These are phyloP conservation scores for Trypanosoma boissoni DNA, from an alignment of 208 protist species.

Conservation along the genomic window DNA sequence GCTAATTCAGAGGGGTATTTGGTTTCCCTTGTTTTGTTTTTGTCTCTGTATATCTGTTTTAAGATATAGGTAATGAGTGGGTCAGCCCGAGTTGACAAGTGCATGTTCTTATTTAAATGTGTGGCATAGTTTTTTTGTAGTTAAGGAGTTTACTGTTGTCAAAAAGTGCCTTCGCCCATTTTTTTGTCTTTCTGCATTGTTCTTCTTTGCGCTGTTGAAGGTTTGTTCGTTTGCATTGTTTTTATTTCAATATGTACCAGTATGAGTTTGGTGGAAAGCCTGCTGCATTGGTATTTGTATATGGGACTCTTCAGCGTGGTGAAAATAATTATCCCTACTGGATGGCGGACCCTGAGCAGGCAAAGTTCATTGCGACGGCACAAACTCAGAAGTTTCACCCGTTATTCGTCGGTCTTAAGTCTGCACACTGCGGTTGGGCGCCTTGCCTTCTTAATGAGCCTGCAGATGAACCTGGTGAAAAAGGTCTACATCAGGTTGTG, in stretches of 20 bases:
- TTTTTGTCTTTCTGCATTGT: constrained; percentile 9
- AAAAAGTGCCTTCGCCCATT: constrained; percentile 13
- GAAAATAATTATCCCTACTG: constrained; percentile 74
- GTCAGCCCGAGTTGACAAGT: no score
- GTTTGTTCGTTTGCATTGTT: constrained; percentile 9
- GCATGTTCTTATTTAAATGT: no score
- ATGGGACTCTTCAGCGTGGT: constrained; percentile 63
- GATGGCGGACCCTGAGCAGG: constrained; percentile 45
- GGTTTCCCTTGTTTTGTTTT: no score
- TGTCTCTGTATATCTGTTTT: no score
- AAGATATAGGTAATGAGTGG: no score
- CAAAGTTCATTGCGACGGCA: constrained; percentile 41
- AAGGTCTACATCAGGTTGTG: constrained; percentile 35
- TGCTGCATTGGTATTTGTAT: constrained; percentile 63
- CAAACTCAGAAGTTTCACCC: constrained; percentile 48
- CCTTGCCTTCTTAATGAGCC: constrained; percentile 50
- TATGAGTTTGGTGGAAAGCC: neutral
- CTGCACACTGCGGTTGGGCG: constrained; percentile 35
- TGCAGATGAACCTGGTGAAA: constrained; percentile 18
- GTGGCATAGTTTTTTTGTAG: no score
- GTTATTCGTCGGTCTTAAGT: constrained; percentile 54
- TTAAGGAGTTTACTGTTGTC: no score
- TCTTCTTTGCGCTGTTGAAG: constrained; percentile 5
- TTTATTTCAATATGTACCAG: neutral
- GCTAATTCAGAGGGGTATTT: no score